Conservation (phyloP, 805 yeast genomes). For the Zygosaccharomyces pseudorouxii region DNA sequence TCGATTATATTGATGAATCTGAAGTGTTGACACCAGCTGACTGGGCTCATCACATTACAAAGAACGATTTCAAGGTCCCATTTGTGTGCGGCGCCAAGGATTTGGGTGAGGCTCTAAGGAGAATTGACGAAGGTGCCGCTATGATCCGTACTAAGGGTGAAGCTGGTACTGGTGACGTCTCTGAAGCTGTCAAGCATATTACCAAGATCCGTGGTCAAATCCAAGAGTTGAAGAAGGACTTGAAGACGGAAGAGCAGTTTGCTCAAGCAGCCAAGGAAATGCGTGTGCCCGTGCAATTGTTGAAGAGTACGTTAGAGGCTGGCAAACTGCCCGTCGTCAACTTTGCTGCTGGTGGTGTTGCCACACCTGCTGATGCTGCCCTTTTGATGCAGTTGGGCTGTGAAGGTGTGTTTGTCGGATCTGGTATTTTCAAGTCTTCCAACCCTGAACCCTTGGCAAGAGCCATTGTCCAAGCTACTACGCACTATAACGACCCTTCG, state of each 20-base stretch:
- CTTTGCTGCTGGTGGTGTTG: conserved; percentile 86
- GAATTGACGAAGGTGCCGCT: conserved; percentile 79
- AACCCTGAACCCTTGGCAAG: conserved; percentile 69
- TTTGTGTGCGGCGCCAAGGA: conserved; percentile 82
- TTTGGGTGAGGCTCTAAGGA: conserved; percentile 75
- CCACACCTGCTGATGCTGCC: conserved; percentile 86
- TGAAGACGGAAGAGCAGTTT: conserved; percentile 43
- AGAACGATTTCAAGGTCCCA: conserved; percentile 59
- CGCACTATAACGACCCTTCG: conserved; percentile 58
- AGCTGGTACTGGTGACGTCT: conserved; percentile 84
- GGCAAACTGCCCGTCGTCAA: conserved; percentile 77
- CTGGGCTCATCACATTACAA: conserved; percentile 57
- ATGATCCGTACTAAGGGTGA: conserved; percentile 86
- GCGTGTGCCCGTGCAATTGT: conserved; percentile 54
- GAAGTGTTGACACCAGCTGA: conserved; percentile 85
- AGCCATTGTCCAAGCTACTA: conserved; percentile 78
- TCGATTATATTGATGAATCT: conserved; percentile 79
- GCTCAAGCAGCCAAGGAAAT: conserved; percentile 49
- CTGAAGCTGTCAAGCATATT: conserved; percentile 77
- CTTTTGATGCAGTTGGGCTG: conserved; percentile 77
- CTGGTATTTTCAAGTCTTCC: conserved; percentile 72
- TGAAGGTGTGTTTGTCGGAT: conserved; percentile 73
- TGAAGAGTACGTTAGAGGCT: conserved; percentile 40
- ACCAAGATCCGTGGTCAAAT: conserved; percentile 56
- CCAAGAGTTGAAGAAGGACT: conserved; percentile 30